Evolutionary conservation across 805 yeast genomes (phyloP).

Genomic region (Candida takata): DNA sequence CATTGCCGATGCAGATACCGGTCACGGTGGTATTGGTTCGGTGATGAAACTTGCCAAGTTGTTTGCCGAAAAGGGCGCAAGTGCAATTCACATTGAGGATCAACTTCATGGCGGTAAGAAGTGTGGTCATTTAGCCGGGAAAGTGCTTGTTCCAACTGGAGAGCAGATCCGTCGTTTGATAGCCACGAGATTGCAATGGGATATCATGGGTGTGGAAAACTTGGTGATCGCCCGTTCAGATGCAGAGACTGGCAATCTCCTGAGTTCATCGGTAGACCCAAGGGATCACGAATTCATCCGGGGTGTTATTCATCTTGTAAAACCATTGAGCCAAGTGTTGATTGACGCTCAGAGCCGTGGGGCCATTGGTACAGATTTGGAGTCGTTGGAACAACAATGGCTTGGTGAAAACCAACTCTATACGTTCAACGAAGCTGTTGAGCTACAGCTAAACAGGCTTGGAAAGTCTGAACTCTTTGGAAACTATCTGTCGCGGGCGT

Average conservation of each 20-base stretch:
- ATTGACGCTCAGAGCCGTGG: conserved; percentile 37
- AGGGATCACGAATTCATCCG: conserved; percentile 49
- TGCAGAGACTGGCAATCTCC: conserved; percentile 45
- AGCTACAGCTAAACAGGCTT: conserved; percentile 13
- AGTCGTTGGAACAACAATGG: conserved; percentile 42
- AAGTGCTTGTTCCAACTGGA: conserved; percentile 52
- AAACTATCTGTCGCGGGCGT: conserved; percentile 17
- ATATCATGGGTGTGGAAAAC: conserved; percentile 52
- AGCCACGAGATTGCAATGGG: conserved; percentile 60
- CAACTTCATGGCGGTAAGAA: conserved; percentile 60
- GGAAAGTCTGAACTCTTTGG: conserved; percentile 25
- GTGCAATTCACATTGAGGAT: conserved; percentile 60
- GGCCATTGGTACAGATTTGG: conserved; percentile 27
- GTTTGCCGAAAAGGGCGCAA: conserved; percentile 62
- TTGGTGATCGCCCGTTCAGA: conserved; percentile 56
- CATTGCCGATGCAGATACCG: conserved; percentile 63
- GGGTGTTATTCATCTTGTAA: conserved; percentile 35
- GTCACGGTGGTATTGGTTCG: conserved; percentile 56
- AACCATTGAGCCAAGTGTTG: conserved; percentile 40
- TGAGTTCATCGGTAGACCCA: conserved; percentile 47
- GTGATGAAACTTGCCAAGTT: conserved; percentile 60
- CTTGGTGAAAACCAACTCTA: conserved; percentile 31
- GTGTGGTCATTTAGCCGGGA: conserved; percentile 59
- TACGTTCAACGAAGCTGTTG: conserved; percentile 47
- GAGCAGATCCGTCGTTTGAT: conserved; percentile 47